Percentiles rank a stretch among this genome's conserved stretches.
These are phyloP conservation scores for Boletus rubescentipes DNA, from an alignment of 768 basidiomycete genomes.

Conservation along the genomic window DNA sequence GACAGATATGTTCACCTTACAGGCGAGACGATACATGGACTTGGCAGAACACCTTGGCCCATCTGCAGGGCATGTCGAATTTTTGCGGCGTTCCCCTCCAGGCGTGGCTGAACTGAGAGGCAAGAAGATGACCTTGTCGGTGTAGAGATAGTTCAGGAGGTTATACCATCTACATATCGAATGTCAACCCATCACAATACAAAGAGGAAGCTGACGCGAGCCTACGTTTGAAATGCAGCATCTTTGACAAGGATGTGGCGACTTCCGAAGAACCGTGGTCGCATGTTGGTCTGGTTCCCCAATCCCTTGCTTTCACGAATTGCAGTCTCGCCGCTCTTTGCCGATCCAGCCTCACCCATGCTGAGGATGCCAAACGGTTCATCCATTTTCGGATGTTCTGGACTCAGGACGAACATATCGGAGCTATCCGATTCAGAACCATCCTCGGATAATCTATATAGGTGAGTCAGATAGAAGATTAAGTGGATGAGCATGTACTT, in stretches of 20 bases:
- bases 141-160: constrained; percentile 40
- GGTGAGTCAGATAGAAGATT: not conserved
- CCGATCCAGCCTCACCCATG: not conserved
- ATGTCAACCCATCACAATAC: not conserved
- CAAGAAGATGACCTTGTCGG: constrained; percentile 31
- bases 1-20: constrained; percentile 28
- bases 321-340: not conserved
- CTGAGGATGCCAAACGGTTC: not conserved
- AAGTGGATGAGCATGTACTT: not conserved
- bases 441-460: not conserved
- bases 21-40: constrained; percentile 43
- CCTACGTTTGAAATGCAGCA: constrained; percentile 28
- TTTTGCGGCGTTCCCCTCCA: not conserved
- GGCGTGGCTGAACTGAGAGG: constrained; percentile 24
- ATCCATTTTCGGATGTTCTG: constrained; percentile 3
- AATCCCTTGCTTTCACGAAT: no score
- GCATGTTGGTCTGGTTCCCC: constrained; percentile 2
- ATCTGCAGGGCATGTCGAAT: not conserved
- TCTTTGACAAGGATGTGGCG: constrained; percentile 25
- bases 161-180: constrained; percentile 34
- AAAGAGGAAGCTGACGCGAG: not conserved
- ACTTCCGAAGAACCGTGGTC: constrained; percentile 13
- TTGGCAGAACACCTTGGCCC: constrained; percentile 37
- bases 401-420: constrained; percentile 16
- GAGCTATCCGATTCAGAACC: constrained; percentile 16